These are phyloP conservation scores for Elsinoe australis DNA, from an alignment of 2,329 filamentous ascomycete species.

Conservation along the genomic window DNA sequence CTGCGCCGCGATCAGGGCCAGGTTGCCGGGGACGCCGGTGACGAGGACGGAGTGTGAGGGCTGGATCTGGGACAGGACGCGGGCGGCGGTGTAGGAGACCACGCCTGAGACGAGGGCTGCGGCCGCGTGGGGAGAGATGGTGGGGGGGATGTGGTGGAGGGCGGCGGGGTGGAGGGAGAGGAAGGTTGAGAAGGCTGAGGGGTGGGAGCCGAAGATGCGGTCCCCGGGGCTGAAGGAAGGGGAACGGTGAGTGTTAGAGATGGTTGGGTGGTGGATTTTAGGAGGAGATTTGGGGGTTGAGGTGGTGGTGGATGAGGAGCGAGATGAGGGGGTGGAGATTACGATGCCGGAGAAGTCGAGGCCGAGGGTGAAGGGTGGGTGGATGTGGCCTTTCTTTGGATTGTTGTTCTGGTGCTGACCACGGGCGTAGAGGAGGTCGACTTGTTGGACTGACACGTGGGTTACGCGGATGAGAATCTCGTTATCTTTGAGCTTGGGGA, in stretches of 20 bases:
- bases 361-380: slow-evolving; percentile 52
- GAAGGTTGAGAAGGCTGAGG: slow-evolving; percentile 48
- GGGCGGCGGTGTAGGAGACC: slow-evolving; percentile 47
- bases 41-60: slow-evolving; percentile 47
- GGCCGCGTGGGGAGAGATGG: slow-evolving; percentile 42
- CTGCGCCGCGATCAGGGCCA: slow-evolving; percentile 51
- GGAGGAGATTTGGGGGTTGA: slow-evolving; percentile 28
- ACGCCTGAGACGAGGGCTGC: slow-evolving; percentile 49
- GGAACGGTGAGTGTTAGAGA: too few relatives aligned
- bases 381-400: slow-evolving; percentile 40
- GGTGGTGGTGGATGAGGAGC: slow-evolving; percentile 47
- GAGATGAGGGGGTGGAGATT: slow-evolving; percentile 30
- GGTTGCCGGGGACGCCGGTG: slow-evolving; percentile 48
- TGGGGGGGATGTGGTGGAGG: slow-evolving; percentile 40
- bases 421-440: slow-evolving; percentile 52
- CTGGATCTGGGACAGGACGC: slow-evolving; percentile 36
- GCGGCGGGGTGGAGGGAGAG: slow-evolving; percentile 37
- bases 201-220: slow-evolving; percentile 46
- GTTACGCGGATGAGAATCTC: slow-evolving; percentile 44
- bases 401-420: slow-evolving; percentile 55
- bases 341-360: slow-evolving; percentile 55
- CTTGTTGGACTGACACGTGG: slow-evolving; percentile 52
- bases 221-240: slow-evolving; percentile 35
- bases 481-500: slow-evolving; percentile 29
- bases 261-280: slow-evolving; percentile 22